Percentiles rank a stretch among this genome's conserved stretches.
Evolutionary conservation across 148 eudicot genomes (phyloP).

Genomic region (Mesembryanthemum crystallinum): DNA sequence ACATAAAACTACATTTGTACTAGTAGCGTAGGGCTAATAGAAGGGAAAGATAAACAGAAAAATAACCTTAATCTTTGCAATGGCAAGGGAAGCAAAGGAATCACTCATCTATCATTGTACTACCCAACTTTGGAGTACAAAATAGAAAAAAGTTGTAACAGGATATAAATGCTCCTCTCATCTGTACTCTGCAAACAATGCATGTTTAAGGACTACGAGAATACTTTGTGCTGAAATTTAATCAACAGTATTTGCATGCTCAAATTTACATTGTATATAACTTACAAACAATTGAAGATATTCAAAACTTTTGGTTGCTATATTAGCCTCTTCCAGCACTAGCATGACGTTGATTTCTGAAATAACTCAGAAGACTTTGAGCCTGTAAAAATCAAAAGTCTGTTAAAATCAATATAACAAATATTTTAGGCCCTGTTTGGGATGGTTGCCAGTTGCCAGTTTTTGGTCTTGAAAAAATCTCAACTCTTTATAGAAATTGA

Average conservation of each 20-base stretch:
- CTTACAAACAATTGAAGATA: conserved; percentile 31
- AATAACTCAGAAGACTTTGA: conserved; percentile 27
- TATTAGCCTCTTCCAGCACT: conserved; percentile 31
- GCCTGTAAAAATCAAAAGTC: conserved; percentile 18
- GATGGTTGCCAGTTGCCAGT: too few relatives aligned
- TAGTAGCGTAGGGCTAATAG: background rate
- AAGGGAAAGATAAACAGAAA: background rate
- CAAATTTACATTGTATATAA: conserved; percentile 32
- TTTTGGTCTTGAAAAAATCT: too few relatives aligned
- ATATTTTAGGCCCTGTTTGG: too few relatives aligned
- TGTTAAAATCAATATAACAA: background rate
- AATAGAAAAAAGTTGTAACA: conserved; percentile 13
- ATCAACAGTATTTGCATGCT: conserved; percentile 23
- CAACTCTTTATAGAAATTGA: too few relatives aligned
- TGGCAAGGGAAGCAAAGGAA: conserved; percentile 14
- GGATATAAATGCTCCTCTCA: conserved; percentile 16
- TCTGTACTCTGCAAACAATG: conserved; percentile 23
- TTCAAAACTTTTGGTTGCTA: conserved; percentile 12
- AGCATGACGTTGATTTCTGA: conserved; percentile 35
- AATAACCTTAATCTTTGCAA: conserved; percentile 7
- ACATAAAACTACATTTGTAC: too few relatives aligned
- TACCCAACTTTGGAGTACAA: conserved; percentile 7
- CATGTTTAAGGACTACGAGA: conserved; percentile 16
- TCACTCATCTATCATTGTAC: conserved; percentile 25
- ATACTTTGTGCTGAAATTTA: background rate